phyloP scores from a whole-genome alignment of 345 rosid species.

The Moricandia moricandioides region DNA sequence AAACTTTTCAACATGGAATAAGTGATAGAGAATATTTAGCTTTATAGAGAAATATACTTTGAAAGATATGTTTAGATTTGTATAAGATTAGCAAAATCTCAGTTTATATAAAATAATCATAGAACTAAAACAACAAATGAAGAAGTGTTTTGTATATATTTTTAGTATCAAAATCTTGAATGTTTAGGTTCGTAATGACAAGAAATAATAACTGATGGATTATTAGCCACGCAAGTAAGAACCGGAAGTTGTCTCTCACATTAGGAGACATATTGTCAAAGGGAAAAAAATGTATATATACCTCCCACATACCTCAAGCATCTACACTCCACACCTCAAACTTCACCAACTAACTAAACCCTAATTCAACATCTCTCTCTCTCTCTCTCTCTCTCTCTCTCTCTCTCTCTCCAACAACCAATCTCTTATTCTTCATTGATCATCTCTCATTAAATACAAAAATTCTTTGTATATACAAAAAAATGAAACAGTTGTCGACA shows the following conservation, averaged over 20 bases:
- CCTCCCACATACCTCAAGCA: slow-evolving; percentile 13
- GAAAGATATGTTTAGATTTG: background rate
- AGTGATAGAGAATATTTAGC: background rate
- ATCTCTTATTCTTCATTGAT: slow-evolving; percentile 13
- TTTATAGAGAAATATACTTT: background rate
- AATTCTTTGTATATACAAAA: background rate
- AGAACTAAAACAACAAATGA: background rate
- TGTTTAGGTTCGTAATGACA: background rate
- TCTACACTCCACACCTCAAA: slow-evolving; percentile 17
- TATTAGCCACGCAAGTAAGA: slow-evolving; percentile 15
- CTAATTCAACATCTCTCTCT: slow-evolving; percentile 18
- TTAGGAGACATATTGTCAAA: background rate
- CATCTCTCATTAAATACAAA: slow-evolving; percentile 5
- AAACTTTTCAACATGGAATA: background rate
- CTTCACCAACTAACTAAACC: slow-evolving; percentile 25
- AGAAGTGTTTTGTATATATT: slow-evolving; percentile 9
- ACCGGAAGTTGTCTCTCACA: slow-evolving; percentile 30
- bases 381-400: slow-evolving; percentile 3
- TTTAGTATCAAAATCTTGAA: background rate
- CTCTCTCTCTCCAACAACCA: background rate
- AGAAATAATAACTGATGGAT: slow-evolving; percentile 1
- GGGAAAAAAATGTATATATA: slow-evolving; percentile 6
- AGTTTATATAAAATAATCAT: background rate
- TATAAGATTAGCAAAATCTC: background rate
- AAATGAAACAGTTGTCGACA: slow-evolving; percentile 49